These are phyloP conservation scores for Trypanosoma avium DNA, from an alignment of 208 protist genomes.

Conservation along the genomic window DNA sequence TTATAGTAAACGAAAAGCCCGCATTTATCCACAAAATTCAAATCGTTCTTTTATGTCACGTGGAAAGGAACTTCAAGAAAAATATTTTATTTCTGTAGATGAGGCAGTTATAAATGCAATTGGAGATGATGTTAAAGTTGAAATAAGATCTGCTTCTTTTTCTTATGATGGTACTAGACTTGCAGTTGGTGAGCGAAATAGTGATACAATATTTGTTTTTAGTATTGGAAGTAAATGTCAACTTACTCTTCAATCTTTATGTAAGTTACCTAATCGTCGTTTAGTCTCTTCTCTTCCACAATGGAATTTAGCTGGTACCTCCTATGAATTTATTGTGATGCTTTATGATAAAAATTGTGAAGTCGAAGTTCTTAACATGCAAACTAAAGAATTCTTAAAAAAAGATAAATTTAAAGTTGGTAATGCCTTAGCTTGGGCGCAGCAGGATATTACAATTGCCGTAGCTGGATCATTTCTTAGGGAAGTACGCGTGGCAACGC, in stretches of 20 bases:
- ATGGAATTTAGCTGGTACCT: conserved; percentile 37
- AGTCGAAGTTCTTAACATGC: conserved; percentile 58
- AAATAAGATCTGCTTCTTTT: conserved; percentile 62
- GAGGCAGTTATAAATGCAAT: conserved; percentile 36
- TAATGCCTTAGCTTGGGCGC: conserved; percentile 63
- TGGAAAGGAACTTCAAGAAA: conserved; percentile 63
- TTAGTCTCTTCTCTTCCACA: conserved; percentile 64
- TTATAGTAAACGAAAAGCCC: conserved; percentile 58
- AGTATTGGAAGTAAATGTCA: conserved; percentile 36
- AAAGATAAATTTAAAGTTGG: conserved; percentile 81
- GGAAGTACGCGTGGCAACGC: conserved; percentile 53
- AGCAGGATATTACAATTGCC: conserved; percentile 39
- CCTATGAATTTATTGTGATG: conserved; percentile 47
- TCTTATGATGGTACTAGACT: conserved; percentile 47
- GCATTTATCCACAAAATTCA: conserved; percentile 52
- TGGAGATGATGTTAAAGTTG: conserved; percentile 38
- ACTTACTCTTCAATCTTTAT: conserved; percentile 39
- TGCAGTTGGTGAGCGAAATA: conserved; percentile 61
- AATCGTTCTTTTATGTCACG: conserved; percentile 40
- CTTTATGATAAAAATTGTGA: conserved; percentile 51
- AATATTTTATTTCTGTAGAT: conserved; percentile 43
- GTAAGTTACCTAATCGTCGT: conserved; percentile 62
- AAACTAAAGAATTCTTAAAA: conserved; percentile 25
- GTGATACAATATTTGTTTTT: conserved; percentile 65
- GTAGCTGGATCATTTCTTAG: conserved; percentile 76